These are phyloP conservation scores for Blastomyces silverae DNA, from an alignment of 2,329 filamentous ascomycete genomes.

Conservation along the genomic window DNA sequence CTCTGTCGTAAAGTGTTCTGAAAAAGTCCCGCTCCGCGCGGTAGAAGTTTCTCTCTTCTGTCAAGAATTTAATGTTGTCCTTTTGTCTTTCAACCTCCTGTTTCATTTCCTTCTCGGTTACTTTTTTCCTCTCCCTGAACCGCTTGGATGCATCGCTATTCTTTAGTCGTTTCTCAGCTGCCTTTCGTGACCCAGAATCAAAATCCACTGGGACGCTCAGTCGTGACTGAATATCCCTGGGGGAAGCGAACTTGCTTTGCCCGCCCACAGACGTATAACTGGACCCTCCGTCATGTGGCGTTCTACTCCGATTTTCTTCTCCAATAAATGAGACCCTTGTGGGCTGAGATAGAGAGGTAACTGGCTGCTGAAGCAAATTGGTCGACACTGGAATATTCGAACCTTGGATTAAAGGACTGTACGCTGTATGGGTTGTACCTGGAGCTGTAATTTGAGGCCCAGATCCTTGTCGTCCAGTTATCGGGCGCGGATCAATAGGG, in stretches of 20 bases:
- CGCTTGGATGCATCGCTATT: constrained; percentile 40
- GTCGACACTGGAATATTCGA: constrained; percentile 15
- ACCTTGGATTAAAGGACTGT: constrained; percentile 18
- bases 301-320: constrained; percentile 1
- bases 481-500: constrained; percentile 12
- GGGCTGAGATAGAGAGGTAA: constrained; percentile 12
- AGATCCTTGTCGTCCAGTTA: constrained; percentile 10
- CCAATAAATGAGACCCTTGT: constrained; percentile 10
- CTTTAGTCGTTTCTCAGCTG: constrained; percentile 39
- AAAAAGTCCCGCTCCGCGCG: constrained; percentile 38
- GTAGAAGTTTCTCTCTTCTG: constrained; percentile 36
- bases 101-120: constrained; percentile 36
- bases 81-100: constrained; percentile 32
- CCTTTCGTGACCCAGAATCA: constrained; percentile 38
- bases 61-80: constrained; percentile 32
- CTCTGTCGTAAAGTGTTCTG: constrained; percentile 27
- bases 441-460: constrained; percentile 18
- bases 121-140: constrained; percentile 38
- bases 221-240: constrained; percentile 20
- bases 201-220: constrained; percentile 37
- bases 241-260: not conserved
- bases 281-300: constrained; percentile 3
- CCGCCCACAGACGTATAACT: not conserved
- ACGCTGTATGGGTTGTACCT: constrained; percentile 18
- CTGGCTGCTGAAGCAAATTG: constrained; percentile 18